phyloP scores from a whole-genome alignment of 495 filamentous ascomycete genomes.

The Rhypophila decipiens region DNA sequence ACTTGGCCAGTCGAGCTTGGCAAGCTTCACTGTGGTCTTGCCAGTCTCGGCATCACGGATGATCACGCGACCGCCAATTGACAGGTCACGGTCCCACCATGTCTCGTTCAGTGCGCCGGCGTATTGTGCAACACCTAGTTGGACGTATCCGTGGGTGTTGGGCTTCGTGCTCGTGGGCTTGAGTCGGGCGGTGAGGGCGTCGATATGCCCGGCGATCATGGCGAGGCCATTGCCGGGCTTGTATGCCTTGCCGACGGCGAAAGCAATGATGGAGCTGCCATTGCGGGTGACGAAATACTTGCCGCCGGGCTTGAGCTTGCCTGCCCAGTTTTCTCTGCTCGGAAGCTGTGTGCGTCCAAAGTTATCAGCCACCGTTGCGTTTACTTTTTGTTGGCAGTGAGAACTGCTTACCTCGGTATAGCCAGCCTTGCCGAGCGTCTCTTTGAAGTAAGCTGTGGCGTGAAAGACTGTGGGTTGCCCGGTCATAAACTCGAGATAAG shows the following conservation, averaged over 20 bases:
- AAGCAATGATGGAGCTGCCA: conserved; percentile 80
- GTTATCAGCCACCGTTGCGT: not conserved
- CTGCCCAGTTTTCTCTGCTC: conserved; percentile 70
- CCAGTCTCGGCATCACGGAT: conserved; percentile 65
- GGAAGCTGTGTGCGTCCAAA: conserved; percentile 47
- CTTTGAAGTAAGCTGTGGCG: conserved; percentile 66
- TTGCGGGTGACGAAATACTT: conserved; percentile 89
- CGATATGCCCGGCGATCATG: conserved; percentile 82
- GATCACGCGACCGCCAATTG: conserved; percentile 81
- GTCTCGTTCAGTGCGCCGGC: conserved; percentile 78
- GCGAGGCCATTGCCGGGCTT: conserved; percentile 76
- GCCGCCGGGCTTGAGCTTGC: conserved; percentile 68
- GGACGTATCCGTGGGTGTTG: conserved; percentile 74
- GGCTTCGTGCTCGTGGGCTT: conserved; percentile 85
- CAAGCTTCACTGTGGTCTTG: conserved; percentile 76
- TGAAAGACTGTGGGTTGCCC: conserved; percentile 92
- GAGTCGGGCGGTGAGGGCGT: conserved; percentile 79
- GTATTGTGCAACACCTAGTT: conserved; percentile 89
- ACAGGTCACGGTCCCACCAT: conserved; percentile 93
- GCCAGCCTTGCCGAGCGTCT: conserved; percentile 61
- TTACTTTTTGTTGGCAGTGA: not conserved
- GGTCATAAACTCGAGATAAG: conserved; percentile 83
- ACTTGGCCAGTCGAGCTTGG: conserved; percentile 86
- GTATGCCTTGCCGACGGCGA: conserved; percentile 75
- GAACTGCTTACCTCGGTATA: conserved; percentile 58